Conservation (phyloP, 176 grass and related monocot species). For the Oryza brachyantha region DNA sequence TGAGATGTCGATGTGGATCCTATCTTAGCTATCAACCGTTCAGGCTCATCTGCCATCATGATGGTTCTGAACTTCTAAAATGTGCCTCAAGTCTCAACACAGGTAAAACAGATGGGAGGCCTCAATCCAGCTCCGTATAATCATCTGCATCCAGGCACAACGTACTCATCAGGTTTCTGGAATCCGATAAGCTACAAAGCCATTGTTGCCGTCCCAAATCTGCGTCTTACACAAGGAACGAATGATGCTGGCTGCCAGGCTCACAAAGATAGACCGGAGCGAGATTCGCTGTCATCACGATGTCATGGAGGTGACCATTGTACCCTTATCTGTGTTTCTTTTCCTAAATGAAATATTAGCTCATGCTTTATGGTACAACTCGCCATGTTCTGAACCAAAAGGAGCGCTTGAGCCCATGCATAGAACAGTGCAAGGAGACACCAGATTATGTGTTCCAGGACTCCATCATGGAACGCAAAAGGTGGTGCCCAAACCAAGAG, state of each 20-base stretch:
- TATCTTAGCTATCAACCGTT: neutral
- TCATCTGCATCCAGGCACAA: slow-evolving; percentile 20
- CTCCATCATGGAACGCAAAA: slow-evolving; percentile 11
- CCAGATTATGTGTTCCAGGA: neutral
- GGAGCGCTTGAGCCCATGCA: neutral
- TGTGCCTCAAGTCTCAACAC: neutral
- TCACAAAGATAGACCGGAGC: neutral
- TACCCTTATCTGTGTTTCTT: neutral
- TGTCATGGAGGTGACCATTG: slow-evolving; percentile 10
- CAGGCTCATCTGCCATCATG: slow-evolving; percentile 7
- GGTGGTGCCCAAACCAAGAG: neutral
- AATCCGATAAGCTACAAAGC: slow-evolving; percentile 14
- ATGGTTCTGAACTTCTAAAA: neutral
- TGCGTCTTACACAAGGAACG: slow-evolving; percentile 32
- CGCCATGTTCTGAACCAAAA: slow-evolving; percentile 12
- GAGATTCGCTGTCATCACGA: slow-evolving; percentile 33
- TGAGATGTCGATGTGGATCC: neutral
- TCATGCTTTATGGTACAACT: neutral
- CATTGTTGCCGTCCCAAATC: slow-evolving; percentile 1
- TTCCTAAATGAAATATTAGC: neutral
- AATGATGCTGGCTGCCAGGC: slow-evolving; percentile 16
- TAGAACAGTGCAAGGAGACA: neutral
- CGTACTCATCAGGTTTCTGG: slow-evolving; percentile 13
- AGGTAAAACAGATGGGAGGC: neutral
- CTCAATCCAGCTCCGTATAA: slow-evolving; percentile 7